These are phyloP conservation scores for Tolypocladium ophioglossoides DNA, from an alignment of 2,329 filamentous ascomycete species.

Conservation along the genomic window DNA sequence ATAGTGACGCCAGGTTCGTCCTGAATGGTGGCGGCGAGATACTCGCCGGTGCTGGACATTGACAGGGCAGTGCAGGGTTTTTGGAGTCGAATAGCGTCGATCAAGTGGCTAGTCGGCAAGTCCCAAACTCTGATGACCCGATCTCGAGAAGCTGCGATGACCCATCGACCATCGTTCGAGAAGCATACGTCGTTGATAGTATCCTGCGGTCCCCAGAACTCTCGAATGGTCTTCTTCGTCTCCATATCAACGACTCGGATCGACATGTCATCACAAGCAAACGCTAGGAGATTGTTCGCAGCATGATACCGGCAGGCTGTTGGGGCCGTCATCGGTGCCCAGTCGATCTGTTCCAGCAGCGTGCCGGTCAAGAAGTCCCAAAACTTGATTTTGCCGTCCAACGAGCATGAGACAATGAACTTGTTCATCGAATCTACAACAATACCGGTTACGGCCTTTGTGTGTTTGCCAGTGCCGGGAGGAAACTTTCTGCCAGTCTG, in stretches of 20 bases:
- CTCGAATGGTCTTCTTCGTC: constrained; percentile 82
- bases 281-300: constrained; percentile 73
- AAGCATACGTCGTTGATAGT: constrained; percentile 76
- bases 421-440: constrained; percentile 85
- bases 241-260: constrained; percentile 85
- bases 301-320: constrained; percentile 72
- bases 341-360: constrained; percentile 71
- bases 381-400: constrained; percentile 92
- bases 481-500: constrained; percentile 31
- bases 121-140: constrained; percentile 83
- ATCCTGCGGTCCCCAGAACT: constrained; percentile 73
- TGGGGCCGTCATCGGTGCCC: constrained; percentile 64
- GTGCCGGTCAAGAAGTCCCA: constrained; percentile 89
- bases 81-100: constrained; percentile 77
- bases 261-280: constrained; percentile 80
- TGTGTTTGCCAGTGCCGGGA: constrained; percentile 61
- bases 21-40: constrained; percentile 79
- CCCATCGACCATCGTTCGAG: constrained; percentile 88
- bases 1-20: constrained; percentile 81
- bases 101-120: constrained; percentile 86
- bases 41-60: constrained; percentile 86
- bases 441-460: constrained; percentile 72
- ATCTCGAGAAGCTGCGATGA: constrained; percentile 78
- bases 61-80: constrained; percentile 73
- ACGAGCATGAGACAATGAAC: constrained; percentile 71